Evolutionary conservation across 768 basidiomycete species (phyloP), one percentile per base, ranked within the genome.

Genomic region (Amanita pallidorosea): DNA sequence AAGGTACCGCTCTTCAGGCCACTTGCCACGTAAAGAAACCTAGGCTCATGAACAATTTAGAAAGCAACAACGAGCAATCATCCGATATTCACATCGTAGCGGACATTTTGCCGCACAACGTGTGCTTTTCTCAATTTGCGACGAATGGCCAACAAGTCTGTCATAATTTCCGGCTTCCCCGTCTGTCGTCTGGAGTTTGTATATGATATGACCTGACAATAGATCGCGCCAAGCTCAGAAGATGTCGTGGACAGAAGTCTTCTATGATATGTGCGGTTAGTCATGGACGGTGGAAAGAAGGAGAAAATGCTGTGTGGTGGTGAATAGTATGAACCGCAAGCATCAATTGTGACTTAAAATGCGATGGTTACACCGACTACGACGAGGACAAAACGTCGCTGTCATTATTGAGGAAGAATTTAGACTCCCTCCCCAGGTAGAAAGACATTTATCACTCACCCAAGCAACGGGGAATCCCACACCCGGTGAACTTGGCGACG

Each of bases 1-100:
- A 34, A 83, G 78, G 61, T 91, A 91, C 53, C 90, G 67, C 51
- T 85, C n/a, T n/a, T 77, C 76, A 1, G 90, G 90, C 90, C 88
- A 92, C 55, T 73, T 68, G 1, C 89, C 90, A 47, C 79, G 65
- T 20, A 92, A 64, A 0, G 88, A 89, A 61, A 88, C 80, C n/a
- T 91, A 58, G 5, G 4, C 29, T 6, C 43, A 13, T 42, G 7
- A 48, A 23, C 18, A 45, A 25, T 7, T 13, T 15, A 15, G 12
- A 44, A n/a, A 22, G 35, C 50, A 7, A 25, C 31, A 50, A 61
- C 25, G 18, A 42, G 25, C 7, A 23, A 18, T n/a, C 7, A 20
- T 25, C n/a, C 17, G 11, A 23, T 20, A 51, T 70, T 8, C 29
- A 83, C 85, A 74, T 87, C 85, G 53, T 86, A 87, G 1, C 74